Conservation (phyloP, 2,329 filamentous ascomycete genomes). For the Neofusicoccum cordaticola region DNA sequence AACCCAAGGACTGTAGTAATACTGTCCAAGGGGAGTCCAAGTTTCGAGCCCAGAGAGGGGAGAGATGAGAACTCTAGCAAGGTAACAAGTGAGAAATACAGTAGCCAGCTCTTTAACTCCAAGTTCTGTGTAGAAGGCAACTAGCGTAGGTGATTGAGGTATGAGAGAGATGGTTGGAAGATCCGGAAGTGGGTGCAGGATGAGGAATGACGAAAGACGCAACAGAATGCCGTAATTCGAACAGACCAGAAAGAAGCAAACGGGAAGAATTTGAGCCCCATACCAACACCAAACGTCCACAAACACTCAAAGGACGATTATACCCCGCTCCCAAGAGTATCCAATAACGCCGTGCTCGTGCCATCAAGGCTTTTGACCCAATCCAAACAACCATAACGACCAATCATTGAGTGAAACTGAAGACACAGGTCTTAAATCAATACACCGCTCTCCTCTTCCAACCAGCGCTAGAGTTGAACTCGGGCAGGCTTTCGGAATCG, state of each 20-base stretch:
- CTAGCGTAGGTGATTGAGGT: too few relatives aligned
- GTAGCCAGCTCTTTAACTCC: not conserved
- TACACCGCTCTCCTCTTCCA: conserved; percentile 2
- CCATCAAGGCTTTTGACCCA: not conserved
- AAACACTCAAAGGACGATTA: not conserved
- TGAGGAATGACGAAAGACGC: not conserved
- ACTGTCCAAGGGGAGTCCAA: conserved; percentile 22
- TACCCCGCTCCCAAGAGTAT: not conserved
- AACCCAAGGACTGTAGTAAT: not conserved
- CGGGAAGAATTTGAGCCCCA: not conserved
- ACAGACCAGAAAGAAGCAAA: not conserved
- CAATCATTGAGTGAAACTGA: not conserved
- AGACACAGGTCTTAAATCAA: not conserved
- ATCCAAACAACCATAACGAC: not conserved
- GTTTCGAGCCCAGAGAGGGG: conserved; percentile 16
- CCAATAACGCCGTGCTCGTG: not conserved
- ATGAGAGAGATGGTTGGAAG: not conserved
- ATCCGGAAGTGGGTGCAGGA: not conserved
- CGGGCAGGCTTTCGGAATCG: conserved; percentile 22
- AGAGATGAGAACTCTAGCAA: not conserved
- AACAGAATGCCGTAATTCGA: not conserved
- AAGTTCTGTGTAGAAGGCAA: not conserved
- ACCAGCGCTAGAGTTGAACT: not conserved
- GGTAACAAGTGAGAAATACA: not conserved
- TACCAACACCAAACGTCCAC: not conserved